Evolutionary conservation across 768 basidiomycete species (phyloP), one percentile per base, ranked within the genome.

Genomic region (Aureoboletus auriporus): DNA sequence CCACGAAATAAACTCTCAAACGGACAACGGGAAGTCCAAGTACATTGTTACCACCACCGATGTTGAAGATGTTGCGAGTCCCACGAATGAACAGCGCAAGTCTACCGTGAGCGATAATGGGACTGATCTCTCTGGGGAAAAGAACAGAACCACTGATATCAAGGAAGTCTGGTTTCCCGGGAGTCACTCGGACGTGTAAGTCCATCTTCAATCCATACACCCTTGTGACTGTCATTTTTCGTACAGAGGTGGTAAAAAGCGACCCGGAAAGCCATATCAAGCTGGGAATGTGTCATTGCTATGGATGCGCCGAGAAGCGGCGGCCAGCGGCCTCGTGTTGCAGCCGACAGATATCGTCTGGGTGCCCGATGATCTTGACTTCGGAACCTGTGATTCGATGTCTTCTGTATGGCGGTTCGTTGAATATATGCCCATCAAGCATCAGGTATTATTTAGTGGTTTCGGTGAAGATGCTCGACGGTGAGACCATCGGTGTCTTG

Each of bases 101-200:
- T 47, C 42, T 28, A 37, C 27, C 14, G 7, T 14, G 3, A 46
- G 33, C 8, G 42, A 46, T 30, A 36, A 27, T 9, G 35, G n/a
- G 14, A 44, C 37, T 8, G 1, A 17, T 20, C 4, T 12, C 29
- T 51, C 52, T 10, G 34, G n/a, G 17, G 29, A 4, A 5, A 33
- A 6, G 16, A 35, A 35, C 16, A 31, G 36, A n/a, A 12, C 36
- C 5, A 33, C 45, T n/a, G 58, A 62, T 8, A 51, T 83, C 16
- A 71, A 77, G 45, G 82, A 86, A 59, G 83, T 86, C 1, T 86
- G 84, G 83, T 85, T 86, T 58, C 67, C 80, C 1, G 82, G 73
- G 1, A 59, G 67, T 28, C 74, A 73, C 30, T 58, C 61, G 17
- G 72, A 73, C 54, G 59, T 50, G 72, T 70, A 16, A 6, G 54